Conservation (phyloP, 176 grass and related monocot species). For the Carex pumila region DNA sequence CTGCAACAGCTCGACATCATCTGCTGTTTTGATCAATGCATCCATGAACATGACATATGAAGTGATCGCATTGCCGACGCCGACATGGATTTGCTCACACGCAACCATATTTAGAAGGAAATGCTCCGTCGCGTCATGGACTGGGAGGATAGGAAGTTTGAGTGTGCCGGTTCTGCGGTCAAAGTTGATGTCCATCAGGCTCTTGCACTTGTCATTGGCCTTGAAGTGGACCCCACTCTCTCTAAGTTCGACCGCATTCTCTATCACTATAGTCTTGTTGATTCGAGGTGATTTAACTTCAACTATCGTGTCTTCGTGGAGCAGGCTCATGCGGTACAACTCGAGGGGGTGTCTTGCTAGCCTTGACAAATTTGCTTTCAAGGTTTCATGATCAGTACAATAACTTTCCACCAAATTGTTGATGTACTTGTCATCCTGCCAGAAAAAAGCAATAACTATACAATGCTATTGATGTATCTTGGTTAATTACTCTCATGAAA, state of each 20-base stretch:
- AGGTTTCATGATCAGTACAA: background rate
- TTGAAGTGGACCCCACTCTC: conserved; percentile 8
- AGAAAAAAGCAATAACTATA: background rate
- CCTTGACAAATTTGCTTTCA: background rate
- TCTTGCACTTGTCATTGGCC: background rate
- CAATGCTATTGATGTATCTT: background rate
- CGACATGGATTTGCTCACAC: conserved; percentile 14
- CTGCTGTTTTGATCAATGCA: background rate
- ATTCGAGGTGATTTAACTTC: background rate
- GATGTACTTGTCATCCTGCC: conserved; percentile 1
- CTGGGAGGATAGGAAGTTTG: background rate
- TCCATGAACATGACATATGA: conserved; percentile 14
- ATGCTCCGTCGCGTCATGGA: conserved; percentile 10
- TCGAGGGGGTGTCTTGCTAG: conserved; percentile 18
- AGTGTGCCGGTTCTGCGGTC: background rate
- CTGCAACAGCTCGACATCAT: conserved; percentile 8
- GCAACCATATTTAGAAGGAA: conserved; percentile 17
- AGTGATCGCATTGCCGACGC: background rate
- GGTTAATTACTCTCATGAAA: background rate
- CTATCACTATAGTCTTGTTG: background rate
- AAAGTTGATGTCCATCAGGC: conserved; percentile 11
- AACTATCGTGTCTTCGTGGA: background rate
- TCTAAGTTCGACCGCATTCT: conserved; percentile 2
- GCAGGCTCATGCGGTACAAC: conserved; percentile 11
- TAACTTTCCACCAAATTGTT: conserved; percentile 10